Evolutionary conservation across 2,329 filamentous ascomycete species (phyloP).

Genomic region (Thyridium curvatum): DNA sequence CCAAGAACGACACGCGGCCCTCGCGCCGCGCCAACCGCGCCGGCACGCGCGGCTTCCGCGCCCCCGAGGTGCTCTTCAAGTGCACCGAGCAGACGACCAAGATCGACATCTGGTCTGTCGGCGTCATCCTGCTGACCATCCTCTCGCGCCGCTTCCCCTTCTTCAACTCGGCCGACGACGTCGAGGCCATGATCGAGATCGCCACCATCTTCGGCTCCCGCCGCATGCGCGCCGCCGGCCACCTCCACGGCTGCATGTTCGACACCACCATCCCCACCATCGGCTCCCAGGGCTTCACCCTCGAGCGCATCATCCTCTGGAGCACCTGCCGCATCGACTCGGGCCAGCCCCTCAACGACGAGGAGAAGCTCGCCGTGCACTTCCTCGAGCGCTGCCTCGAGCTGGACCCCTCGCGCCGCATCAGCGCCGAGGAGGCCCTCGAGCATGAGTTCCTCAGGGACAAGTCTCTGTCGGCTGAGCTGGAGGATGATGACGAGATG

Average conservation of each 20-base stretch:
- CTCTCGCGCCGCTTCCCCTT: constrained; percentile 91
- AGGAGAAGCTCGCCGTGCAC: constrained; percentile 66
- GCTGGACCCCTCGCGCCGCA: constrained; percentile 65
- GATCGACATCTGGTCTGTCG: constrained; percentile 95
- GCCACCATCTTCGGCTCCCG: constrained; percentile 85
- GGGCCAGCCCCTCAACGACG: constrained; percentile 47
- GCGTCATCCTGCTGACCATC: constrained; percentile 95
- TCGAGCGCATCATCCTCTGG: constrained; percentile 95
- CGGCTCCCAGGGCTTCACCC: constrained; percentile 73
- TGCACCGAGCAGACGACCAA: constrained; percentile 91
- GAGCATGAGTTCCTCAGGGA: constrained; percentile 61
- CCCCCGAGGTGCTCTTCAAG: constrained; percentile 94
- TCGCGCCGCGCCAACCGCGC: constrained; percentile 90
- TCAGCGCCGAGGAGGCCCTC: constrained; percentile 70
- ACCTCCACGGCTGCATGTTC: constrained; percentile 84
- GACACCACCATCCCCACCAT: constrained; percentile 92
- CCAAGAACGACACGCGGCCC: constrained; percentile 81
- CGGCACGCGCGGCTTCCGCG: constrained; percentile 90
- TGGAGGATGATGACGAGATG: constrained; percentile 48
- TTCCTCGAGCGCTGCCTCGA: constrained; percentile 72
- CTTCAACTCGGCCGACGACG: constrained; percentile 97
- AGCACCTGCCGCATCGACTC: constrained; percentile 66
- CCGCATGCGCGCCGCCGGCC: constrained; percentile 75
- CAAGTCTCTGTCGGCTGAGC: constrained; percentile 17
- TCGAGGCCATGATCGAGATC: constrained; percentile 96